Conservation (phyloP, 1,139 yeast species). For the Debaryomycetaceae sp. region DNA sequence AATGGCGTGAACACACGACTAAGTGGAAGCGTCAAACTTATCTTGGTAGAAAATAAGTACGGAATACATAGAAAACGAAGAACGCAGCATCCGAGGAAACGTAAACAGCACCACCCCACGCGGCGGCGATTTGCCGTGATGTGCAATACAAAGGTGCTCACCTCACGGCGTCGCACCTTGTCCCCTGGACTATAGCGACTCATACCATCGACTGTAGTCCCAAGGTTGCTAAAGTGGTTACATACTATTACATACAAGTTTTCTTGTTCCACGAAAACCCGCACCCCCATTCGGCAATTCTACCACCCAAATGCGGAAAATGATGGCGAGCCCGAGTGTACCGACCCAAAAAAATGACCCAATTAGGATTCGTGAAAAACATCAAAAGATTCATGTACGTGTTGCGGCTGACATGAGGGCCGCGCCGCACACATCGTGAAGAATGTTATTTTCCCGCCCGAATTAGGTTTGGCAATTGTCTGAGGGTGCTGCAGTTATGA, state of each 20-base stretch:
- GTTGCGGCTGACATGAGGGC: constrained; percentile 1
- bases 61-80: no score
- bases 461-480: constrained; percentile 5
- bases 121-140: background rate
- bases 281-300: constrained; percentile 6
- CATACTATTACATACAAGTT: background rate
- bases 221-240: background rate
- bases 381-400: background rate
- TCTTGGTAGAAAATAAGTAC: background rate
- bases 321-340: constrained; percentile 5
- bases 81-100: no score
- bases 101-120: constrained; percentile 1
- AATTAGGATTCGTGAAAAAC: constrained; percentile 1
- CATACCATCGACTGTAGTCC: background rate
- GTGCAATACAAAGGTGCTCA: no score
- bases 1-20: no score
- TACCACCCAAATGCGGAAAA: constrained; percentile 6
- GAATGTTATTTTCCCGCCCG: constrained; percentile 6
- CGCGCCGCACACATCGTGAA: constrained; percentile 1
- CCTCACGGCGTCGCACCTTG: background rate
- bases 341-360: constrained; percentile 6
- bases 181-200: background rate
- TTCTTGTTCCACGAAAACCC: no score
- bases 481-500: constrained; percentile 4
- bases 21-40: background rate